These are phyloP conservation scores for Panellus pusillus DNA, from an alignment of 768 basidiomycete genomes.

Conservation along the genomic window DNA sequence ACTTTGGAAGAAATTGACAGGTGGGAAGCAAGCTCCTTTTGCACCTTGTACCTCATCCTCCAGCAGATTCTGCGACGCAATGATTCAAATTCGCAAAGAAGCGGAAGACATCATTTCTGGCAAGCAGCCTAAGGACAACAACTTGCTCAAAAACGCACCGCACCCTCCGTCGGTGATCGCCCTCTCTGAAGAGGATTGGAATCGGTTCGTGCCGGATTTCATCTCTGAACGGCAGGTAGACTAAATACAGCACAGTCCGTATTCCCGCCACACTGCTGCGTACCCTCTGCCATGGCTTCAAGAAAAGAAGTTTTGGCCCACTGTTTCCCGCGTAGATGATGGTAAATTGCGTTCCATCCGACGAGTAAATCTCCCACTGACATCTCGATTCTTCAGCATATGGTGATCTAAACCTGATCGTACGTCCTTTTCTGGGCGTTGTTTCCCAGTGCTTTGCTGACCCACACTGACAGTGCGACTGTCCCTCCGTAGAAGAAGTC, in stretches of 20 bases:
- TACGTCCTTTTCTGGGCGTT: conserved; percentile 39
- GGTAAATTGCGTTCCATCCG: conserved; percentile 47
- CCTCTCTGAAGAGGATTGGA: conserved; percentile 80
- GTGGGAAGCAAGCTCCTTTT: conserved; percentile 33
- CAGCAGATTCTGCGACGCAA: conserved; percentile 91
- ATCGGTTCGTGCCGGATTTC: conserved; percentile 51
- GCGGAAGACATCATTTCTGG: conserved; percentile 85
- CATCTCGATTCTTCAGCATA: conserved; percentile 55
- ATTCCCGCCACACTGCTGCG: conserved; percentile 86
- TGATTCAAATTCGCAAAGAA: conserved; percentile 94
- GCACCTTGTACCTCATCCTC: background rate
- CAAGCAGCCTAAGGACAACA: conserved; percentile 88
- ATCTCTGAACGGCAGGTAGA: background rate
- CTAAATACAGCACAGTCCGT: conserved; percentile 56
- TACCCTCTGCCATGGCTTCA: conserved; percentile 83
- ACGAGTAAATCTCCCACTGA: background rate
- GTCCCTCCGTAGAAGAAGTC: conserved; percentile 81
- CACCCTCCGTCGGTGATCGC: conserved; percentile 80
- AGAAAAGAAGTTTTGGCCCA: conserved; percentile 96
- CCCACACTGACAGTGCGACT: conserved; percentile 65
- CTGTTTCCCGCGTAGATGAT: conserved; percentile 90
- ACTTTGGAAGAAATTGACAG: conserved; percentile 90
- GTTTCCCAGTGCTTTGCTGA: conserved; percentile 14
- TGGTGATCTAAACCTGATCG: conserved; percentile 89
- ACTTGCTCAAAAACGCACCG: conserved; percentile 91